These are phyloP conservation scores for Exophiala bonariae DNA, from an alignment of 2,329 filamentous ascomycete genomes.

Conservation along the genomic window DNA sequence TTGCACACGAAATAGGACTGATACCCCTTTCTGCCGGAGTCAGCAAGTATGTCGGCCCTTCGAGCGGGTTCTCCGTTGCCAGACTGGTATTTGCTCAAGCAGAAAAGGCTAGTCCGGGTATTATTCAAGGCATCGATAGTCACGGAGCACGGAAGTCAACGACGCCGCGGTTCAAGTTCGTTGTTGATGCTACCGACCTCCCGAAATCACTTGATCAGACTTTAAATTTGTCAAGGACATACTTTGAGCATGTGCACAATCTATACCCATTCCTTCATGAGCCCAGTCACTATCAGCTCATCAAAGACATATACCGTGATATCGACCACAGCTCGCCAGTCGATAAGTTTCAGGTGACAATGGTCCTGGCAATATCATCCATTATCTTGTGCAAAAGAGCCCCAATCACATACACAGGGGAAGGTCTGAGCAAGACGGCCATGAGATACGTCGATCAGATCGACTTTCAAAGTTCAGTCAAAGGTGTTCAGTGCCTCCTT, in stretches of 20 bases:
- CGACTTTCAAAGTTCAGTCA: constrained; percentile 50
- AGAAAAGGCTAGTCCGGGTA: constrained; percentile 28
- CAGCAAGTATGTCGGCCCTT: constrained; percentile 56
- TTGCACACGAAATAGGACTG: constrained; percentile 54
- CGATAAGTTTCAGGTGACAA: constrained; percentile 50
- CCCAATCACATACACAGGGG: constrained; percentile 46
- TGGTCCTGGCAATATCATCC: constrained; percentile 55
- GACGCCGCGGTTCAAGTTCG: too few relatives aligned
- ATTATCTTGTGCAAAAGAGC: constrained; percentile 46
- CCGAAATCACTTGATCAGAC: constrained; percentile 40
- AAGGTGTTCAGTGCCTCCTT: constrained; percentile 54
- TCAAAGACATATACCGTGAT: constrained; percentile 38
- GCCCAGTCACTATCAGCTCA: constrained; percentile 39
- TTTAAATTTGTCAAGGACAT: constrained; percentile 44
- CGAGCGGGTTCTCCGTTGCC: constrained; percentile 56
- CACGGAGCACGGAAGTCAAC: too few relatives aligned
- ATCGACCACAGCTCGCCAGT: constrained; percentile 32
- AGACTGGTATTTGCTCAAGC: constrained; percentile 48
- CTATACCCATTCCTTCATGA: constrained; percentile 54
- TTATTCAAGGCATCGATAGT: too few relatives aligned
- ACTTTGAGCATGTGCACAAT: constrained; percentile 51
- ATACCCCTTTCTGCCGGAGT: constrained; percentile 52
- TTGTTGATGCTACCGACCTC: constrained; percentile 10
- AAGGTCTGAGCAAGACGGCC: constrained; percentile 52
- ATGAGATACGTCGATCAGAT: constrained; percentile 49